phyloP scores from a whole-genome alignment of 2,329 filamentous ascomycete genomes.

The Scorias spongiosa region DNA sequence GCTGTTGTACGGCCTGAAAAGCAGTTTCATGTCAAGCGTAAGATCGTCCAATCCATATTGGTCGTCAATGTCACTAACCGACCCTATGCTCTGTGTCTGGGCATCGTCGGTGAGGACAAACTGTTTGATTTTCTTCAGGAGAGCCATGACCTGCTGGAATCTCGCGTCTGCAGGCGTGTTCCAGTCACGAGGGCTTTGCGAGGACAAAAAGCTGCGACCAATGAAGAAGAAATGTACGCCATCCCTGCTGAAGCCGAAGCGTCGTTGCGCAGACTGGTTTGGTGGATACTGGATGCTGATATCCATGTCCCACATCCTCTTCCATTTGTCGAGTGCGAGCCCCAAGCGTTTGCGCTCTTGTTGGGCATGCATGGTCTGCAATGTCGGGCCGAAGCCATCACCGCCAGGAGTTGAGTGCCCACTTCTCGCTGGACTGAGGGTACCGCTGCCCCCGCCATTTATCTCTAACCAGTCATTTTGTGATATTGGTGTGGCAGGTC shows the following conservation, averaged over 20 bases:
- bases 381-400: constrained; percentile 23
- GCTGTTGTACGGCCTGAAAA: constrained; percentile 45
- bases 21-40: constrained; percentile 54
- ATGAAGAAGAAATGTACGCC: constrained; percentile 61
- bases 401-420: constrained; percentile 28
- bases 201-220: constrained; percentile 49
- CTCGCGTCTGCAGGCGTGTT: constrained; percentile 41
- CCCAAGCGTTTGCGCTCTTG: constrained; percentile 32
- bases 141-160: constrained; percentile 43
- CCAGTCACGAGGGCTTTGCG: constrained; percentile 31
- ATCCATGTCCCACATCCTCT: constrained; percentile 55
- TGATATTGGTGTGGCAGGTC: constrained; percentile 41
- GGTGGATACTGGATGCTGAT: constrained; percentile 52
- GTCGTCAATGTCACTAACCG: constrained; percentile 52
- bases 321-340: constrained; percentile 54
- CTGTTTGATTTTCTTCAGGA: constrained; percentile 44
- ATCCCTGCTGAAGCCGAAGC: constrained; percentile 56
- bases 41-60: constrained; percentile 48
- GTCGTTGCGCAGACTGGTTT: constrained; percentile 34
- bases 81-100: constrained; percentile 50
- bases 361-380: constrained; percentile 33
- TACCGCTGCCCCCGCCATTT: constrained; percentile 17
- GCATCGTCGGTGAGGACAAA: constrained; percentile 50
- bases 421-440: constrained; percentile 18
- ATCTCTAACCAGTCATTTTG: constrained; percentile 43